Base-by-base conservation (phyloP, 2,329 filamentous ascomycete genomes). In the Phialophora tarda region DNA sequence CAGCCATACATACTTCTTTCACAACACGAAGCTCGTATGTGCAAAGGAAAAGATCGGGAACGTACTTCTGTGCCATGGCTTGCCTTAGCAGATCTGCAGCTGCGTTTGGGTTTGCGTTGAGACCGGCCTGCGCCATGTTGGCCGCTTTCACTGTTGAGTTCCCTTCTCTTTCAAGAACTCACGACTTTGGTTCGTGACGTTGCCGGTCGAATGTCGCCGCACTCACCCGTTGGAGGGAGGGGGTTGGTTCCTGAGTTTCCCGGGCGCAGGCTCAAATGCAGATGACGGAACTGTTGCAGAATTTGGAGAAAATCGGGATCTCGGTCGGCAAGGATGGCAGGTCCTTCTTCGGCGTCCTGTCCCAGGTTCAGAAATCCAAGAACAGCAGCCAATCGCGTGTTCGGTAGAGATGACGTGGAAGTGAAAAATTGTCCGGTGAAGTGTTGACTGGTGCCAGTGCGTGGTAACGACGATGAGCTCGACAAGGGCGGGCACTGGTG, bases 71-170 rank as follows among this genome's bases (percentile, higher is more conserved):
- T 75, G 83, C 77, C 77, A 85, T 82, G 66, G 84, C 82, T 77
- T 87, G 86, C 74, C 85, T 82, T 73, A 86, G 78, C 76, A 86
- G 77, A 73, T 87, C 85, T 59, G 83, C 82, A 63, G 86, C 84
- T 66, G 80, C 81, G 62, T 85, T 84, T 66, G 80, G 80, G 72
- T 82, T 79, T 73, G 81, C 77, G 72, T 82, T 84, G 57, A 73
- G 63, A 21, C 69, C 70, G 54, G 65, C 64, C 58, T 73, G 71
- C 69, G 71, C 71, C 71, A 73, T 73, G 63, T 51, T 62, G 69
- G 67, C 68, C 57, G 57, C 50, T 34, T 34, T 44, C 38, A 62
- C 57, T 53, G 17, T 51, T 50, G 30, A 44, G 51, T 24, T 41
- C 58, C 69, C 62, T 69, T 64, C 66, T 67, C 66, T 67, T 64